Evolutionary conservation across 805 yeast genomes (phyloP).

Genomic region (Yarrowia deformans): DNA sequence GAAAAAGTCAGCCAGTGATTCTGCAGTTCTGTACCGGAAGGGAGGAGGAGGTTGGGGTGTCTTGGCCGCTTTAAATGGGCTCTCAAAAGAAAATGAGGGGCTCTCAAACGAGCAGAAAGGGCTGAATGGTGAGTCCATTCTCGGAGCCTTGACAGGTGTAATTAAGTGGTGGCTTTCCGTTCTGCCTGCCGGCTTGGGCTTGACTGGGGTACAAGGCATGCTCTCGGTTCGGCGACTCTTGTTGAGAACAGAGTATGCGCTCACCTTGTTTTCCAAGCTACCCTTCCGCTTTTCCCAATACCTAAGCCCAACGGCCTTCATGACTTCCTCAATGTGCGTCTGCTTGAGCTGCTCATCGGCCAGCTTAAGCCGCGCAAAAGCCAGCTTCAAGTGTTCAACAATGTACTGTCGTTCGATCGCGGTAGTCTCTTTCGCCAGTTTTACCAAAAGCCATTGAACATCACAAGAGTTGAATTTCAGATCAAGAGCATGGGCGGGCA

Average conservation of each 20-base stretch:
- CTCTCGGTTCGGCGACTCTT: background rate
- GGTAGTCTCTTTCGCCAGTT: background rate
- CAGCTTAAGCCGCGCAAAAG: too few species aligned
- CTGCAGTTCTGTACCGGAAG: background rate
- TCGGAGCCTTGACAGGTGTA: background rate
- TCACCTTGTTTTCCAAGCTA: background rate
- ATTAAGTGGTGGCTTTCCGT: background rate
- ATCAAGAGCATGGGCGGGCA: background rate
- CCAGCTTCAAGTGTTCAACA: background rate
- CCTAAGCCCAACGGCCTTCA: slow-evolving; percentile 12
- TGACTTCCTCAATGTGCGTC: background rate
- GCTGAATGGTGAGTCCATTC: background rate
- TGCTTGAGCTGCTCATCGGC: background rate
- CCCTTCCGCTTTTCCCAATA: slow-evolving; percentile 27
- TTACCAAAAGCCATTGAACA: slow-evolving; percentile 16
- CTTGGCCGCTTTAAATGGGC: background rate
- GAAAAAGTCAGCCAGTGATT: slow-evolving; percentile 16
- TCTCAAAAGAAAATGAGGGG: too few species aligned
- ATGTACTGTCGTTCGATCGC: background rate
- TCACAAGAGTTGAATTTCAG: background rate
- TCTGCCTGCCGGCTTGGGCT: background rate
- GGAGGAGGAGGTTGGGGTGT: slow-evolving; percentile 7
- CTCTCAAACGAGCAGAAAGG: slow-evolving; percentile 3
- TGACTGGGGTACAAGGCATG: slow-evolving; percentile 6
- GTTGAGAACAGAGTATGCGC: slow-evolving; percentile 23